Conservation (phyloP, 306 rosid genomes). For the Glycine latifolia region DNA sequence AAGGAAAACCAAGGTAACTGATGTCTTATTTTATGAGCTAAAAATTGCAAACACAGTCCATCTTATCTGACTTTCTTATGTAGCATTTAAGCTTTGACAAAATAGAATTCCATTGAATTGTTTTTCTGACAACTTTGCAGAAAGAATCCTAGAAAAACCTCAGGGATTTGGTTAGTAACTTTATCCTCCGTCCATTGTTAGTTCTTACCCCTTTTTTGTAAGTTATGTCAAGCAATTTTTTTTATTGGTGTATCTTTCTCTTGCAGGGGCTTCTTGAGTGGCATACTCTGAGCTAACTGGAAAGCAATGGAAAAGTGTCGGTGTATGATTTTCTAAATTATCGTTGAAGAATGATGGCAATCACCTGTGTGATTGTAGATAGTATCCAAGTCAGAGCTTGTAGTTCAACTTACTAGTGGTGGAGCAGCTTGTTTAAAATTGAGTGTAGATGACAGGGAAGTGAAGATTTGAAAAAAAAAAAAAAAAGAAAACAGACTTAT, state of each 20-base stretch:
- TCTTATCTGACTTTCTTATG: background rate
- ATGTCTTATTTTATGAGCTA: background rate
- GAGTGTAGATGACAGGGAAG: conserved; percentile 9
- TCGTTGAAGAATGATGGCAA: background rate
- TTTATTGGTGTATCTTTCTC: conserved; percentile 25
- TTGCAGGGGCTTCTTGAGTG: conserved; percentile 72
- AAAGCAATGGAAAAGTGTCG: conserved; percentile 7
- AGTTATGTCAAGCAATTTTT: background rate
- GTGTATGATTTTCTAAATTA: background rate
- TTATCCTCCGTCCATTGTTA: background rate
- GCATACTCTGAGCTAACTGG: conserved; percentile 53
- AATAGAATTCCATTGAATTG: conserved; percentile 28
- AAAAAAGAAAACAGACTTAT: background rate
- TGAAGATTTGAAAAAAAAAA: background rate
- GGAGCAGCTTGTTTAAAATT: background rate
- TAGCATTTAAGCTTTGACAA: conserved; percentile 27
- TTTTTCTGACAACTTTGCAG: conserved; percentile 58
- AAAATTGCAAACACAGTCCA: conserved; percentile 2
- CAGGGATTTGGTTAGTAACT: conserved; percentile 78
- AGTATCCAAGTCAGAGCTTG: conserved; percentile 32
- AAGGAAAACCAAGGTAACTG: conserved; percentile 73
- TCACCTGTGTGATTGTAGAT: background rate
- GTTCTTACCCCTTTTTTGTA: background rate
- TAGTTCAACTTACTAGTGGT: conserved; percentile 26
- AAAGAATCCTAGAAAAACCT: conserved; percentile 54